Evolutionary conservation across 345 rosid species (phyloP), one percentile per base, ranked within the genome.

Genomic region (Lumnitzera racemosa): DNA sequence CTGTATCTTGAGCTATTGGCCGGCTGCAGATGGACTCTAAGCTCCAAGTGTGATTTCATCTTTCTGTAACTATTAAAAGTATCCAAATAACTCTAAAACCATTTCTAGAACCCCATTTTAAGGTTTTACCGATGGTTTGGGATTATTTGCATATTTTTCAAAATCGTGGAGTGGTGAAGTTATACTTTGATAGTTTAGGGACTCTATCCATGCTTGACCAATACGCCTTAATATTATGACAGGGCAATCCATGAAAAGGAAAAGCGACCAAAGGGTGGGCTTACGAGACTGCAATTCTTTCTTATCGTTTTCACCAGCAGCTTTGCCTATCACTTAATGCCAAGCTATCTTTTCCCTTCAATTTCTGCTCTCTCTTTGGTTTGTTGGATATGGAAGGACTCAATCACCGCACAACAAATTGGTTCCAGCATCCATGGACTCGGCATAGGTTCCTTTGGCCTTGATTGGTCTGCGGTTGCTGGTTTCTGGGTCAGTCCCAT

Each of bases 171-270:
- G 24, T 8, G 16, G 31, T 31, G 16, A 23, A 24, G 11, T 25
- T 13, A 16, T 17, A 23, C 15, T 52, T 52, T 23, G 16, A 43
- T 24, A 10, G 20, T n/a, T 24, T 57, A 17, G 24, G 52, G 15
- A n/a, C 51, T 12, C 16, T 16, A 56, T 57, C n/a, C 47, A 10
- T 15, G 12, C 23, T 16, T n/a, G 6, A 24, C 17, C 12, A 50
- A 36, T 36, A 36, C 6, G 10, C 5, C 43, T 36, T 36, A 36
- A 36, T 36, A 2, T 36, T 55, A 27, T 52, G 57, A 31, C 92
- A 95, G 99, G 62, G 99, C 97, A 47, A 80, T 95, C 49, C 99
- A 95, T 67, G 99, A 95, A 68, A 83, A 77, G 70, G 97, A 95
- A 20, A 20, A 66, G 12, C 82, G 71, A 43, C 62, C 61, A 4